Evolutionary conservation across 106 monocot species (phyloP), one percentile per base, ranked within the genome.

Genomic region (Phalaenopsis aphrodite): DNA sequence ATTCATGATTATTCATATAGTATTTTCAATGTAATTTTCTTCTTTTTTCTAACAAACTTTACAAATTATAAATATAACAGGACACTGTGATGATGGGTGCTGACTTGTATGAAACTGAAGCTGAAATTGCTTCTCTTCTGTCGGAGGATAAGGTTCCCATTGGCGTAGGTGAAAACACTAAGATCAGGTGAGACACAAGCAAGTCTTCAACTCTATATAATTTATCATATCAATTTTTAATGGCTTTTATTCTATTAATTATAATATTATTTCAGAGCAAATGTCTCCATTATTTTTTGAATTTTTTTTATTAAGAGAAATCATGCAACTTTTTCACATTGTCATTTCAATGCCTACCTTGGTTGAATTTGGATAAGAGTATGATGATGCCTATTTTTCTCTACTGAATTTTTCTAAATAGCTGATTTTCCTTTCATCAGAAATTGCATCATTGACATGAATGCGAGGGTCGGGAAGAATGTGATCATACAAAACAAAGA

Each of bases 81-180:
- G 94, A 98, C 82, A 87, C 89, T 15, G 75, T 98, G 86, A 94
- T 98, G 94, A 92, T 98, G 97, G 94, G 97, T 3, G 88, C 94
- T 41, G 94, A 94, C 64, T 41, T n/a, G 46, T 98, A 98, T 52
- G 92, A 98, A 85, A 98, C 98, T 4, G 94, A 94, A 83, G 85
- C 87, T 45, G 98, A 98, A 79, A 89, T 91, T 39, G 92, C 92
- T 5, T 88, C 87, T 75, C 78, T 92, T 45, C 86, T 92, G 30
- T 85, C 91, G 15, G 84, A 89, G 69, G 94, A 91, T 9, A 91
- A 91, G 81, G 94, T 98, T 57, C 94, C 98, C 16, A 91, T 98
- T 65, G 98, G 98, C 49, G 84, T 94, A 16, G 94, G 98, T 61
- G 52, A 88, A 71, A 91, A 98, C 58, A 88, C 98, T 1, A 84